These are phyloP conservation scores for Reutealis trisperma DNA, from an alignment of 345 rosid species.

Conservation along the genomic window DNA sequence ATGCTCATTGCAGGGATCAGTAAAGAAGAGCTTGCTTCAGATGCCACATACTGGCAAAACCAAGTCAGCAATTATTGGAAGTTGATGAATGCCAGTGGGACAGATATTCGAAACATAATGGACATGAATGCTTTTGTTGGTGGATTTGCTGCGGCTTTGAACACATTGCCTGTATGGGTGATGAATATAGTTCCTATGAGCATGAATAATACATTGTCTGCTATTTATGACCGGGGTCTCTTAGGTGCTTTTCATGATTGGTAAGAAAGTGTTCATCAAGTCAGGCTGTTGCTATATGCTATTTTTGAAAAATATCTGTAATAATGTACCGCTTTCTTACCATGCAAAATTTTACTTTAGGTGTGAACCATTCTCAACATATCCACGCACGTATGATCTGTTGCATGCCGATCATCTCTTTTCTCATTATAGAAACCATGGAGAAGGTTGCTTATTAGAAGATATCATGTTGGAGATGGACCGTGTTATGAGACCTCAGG, in stretches of 20 bases:
- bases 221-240: conserved; percentile 73
- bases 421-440: conserved; percentile 50
- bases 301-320: not conserved
- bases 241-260: conserved; percentile 87
- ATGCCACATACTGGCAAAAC: conserved; percentile 68
- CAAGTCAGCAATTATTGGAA: conserved; percentile 72
- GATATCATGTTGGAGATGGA: conserved; percentile 95
- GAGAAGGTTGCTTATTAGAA: conserved; percentile 71
- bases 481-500: conserved; percentile 81
- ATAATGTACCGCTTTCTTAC: not conserved
- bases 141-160: conserved; percentile 77
- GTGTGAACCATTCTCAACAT: conserved; percentile 97
- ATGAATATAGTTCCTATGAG: conserved; percentile 85
- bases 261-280: conserved; percentile 42
- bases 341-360: conserved; percentile 34
- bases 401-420: conserved; percentile 74
- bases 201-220: conserved; percentile 69
- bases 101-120: conserved; percentile 74
- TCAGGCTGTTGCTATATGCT: conserved; percentile 9
- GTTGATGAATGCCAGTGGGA: conserved; percentile 54
- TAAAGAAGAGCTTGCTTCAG: conserved; percentile 56
- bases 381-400: conserved; percentile 86
- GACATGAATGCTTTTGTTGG: conserved; percentile 87
- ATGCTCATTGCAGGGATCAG: conserved; percentile 52
- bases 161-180: conserved; percentile 74